Evolutionary conservation across 768 basidiomycete genomes (phyloP), one percentile per base, ranked within the genome.

Genomic region (Naganishia vishniacii): DNA sequence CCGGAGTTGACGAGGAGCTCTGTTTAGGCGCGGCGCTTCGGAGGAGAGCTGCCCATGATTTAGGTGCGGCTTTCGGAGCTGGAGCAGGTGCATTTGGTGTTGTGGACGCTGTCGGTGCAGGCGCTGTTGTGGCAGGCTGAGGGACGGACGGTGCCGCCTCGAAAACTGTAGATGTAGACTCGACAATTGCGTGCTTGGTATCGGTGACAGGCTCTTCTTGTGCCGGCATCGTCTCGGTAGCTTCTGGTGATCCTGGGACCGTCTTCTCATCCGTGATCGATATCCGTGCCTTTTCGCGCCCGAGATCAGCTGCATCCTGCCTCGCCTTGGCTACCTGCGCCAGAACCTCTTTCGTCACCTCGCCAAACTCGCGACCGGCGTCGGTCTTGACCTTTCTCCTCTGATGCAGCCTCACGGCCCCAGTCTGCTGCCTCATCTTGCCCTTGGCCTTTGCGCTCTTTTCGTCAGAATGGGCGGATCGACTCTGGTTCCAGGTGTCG

Each of bases 41-140:
- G 29, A 73, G 60, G 16, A 72, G 61, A 15, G 72, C 69, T 11
- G 75, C 75, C 75, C 75, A 77, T 9, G 72, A 70, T 48, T 70
- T 71, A 7, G 62, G 60, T 49, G 62, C 41, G 18, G 65, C 61
- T 44, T 69, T 69, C 0, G 59, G 34, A 13, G 28, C 34, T 16
- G 68, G 67, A 48, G 62, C 46, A 3, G 47, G 9, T 59, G 28
- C 47, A n/a, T 63, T 20, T 23, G 62, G 23, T 25, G 72, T 20
- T n/a, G 62, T 9, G 7, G 65, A 20, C 28, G 41, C 18, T 18
- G 40, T 61, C 13, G 48, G 26, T 8, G 64, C 8, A n/a, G 62
- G 37, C 37, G 37, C 37, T 8, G 37, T 11, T 44, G 42, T 44
- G n/a, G 42, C 9, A 11, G 42, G 11, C n/a, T 44, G 13, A 6